phyloP scores from a whole-genome alignment of 257 asterid genomes.

The Linaria vulgaris region DNA sequence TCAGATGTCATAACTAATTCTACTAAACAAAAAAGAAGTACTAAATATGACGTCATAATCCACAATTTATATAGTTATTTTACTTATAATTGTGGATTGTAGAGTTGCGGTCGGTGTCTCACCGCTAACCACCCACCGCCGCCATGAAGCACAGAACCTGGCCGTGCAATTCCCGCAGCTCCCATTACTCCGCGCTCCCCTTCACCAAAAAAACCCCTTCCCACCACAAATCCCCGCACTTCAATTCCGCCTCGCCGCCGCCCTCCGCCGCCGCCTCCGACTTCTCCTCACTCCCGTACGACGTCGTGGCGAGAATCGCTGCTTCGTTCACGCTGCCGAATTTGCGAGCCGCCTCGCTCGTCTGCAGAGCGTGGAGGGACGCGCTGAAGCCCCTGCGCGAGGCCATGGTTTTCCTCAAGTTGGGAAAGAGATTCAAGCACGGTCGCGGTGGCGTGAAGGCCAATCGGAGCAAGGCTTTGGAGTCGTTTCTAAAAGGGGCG shows the following conservation, averaged over 20 bases:
- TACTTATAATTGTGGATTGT: no score
- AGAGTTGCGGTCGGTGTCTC: no score
- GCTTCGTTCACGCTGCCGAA: constrained; percentile 51
- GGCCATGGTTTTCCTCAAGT: constrained; percentile 51
- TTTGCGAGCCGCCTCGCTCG: constrained; percentile 72
- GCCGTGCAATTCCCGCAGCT: constrained; percentile 41
- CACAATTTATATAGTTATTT: no score
- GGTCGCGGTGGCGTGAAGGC: constrained; percentile 64
- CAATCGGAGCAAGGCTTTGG: constrained; percentile 56
- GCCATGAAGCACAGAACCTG: constrained; percentile 45
- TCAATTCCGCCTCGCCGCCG: constrained; percentile 27
- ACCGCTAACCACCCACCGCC: no score
- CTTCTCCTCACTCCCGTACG: constrained; percentile 64
- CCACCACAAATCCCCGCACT: constrained; percentile 24
- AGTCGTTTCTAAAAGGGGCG: constrained; percentile 68
- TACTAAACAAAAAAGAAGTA: no score
- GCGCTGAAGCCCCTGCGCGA: constrained; percentile 73
- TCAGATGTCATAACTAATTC: no score
- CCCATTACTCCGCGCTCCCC: constrained; percentile 39
- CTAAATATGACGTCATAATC: constrained; percentile 10
- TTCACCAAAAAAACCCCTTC: constrained; percentile 27
- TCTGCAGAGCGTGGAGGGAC: constrained; percentile 81
- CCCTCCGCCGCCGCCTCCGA: constrained; percentile 29
- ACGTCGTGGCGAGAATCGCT: constrained; percentile 49
- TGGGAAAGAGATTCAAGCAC: constrained; percentile 77